A percentile compares a stretch with the other conserved stretches of the same genome.
Evolutionary conservation across 2,329 filamentous ascomycete genomes (phyloP).

Genomic region (Curvularia hawaiiensis): DNA sequence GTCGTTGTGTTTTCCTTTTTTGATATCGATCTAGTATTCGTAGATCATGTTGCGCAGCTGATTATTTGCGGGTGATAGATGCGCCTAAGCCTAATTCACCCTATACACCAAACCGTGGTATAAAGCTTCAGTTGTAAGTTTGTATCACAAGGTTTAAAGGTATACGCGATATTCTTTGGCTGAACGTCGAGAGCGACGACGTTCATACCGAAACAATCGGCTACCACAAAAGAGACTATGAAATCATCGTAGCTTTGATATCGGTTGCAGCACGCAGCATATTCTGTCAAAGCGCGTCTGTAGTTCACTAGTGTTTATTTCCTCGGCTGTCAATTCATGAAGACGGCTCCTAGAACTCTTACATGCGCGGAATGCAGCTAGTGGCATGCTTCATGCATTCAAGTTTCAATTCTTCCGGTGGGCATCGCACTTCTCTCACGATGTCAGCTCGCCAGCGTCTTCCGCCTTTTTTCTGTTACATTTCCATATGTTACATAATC

Average conservation of each 20-base stretch:
- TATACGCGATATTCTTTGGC: neutral
- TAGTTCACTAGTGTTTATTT: neutral
- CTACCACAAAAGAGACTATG: neutral
- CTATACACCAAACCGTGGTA: too few species aligned
- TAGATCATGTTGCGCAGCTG: conserved; percentile 7
- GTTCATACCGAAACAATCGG: neutral
- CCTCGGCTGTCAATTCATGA: neutral
- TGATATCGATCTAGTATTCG: neutral
- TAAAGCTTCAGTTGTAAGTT: too few species aligned
- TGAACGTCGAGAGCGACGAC: neutral
- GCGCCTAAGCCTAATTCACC: too few species aligned
- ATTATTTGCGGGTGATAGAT: too few species aligned
- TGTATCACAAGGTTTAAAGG: too few species aligned
- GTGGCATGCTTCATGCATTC: neutral
- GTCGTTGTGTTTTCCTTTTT: neutral
- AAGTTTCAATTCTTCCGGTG: neutral
- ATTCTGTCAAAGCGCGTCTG: neutral
- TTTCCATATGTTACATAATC: neutral
- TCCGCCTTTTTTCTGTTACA: neutral
- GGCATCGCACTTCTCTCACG: neutral
- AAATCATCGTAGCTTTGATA: neutral
- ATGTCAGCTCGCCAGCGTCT: neutral
- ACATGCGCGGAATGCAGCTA: neutral
- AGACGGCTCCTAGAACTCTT: neutral
- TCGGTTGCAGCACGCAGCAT: neutral